Conservation (phyloP, 2,329 filamentous ascomycete species). For the Trichoderma guizhouense region DNA sequence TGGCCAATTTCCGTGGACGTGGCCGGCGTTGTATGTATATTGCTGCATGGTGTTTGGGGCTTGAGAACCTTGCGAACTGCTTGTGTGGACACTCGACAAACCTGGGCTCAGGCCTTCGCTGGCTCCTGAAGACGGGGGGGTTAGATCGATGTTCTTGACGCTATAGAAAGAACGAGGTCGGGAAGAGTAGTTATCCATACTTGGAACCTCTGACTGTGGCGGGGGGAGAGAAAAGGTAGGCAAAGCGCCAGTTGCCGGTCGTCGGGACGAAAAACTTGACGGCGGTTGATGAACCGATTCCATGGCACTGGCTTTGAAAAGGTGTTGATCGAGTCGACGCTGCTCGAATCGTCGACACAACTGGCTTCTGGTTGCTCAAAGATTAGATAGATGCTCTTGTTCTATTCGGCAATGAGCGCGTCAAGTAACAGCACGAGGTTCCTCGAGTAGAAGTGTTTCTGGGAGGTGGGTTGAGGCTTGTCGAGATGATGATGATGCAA, state of each 20-base stretch:
- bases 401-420: background rate
- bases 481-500: background rate
- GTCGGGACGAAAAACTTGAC: conserved; percentile 34
- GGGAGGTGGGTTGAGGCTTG: background rate
- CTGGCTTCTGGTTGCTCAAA: background rate
- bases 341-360: background rate
- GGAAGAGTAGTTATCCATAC: conserved; percentile 29
- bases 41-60: conserved; percentile 43
- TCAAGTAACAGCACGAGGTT: background rate
- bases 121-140: conserved; percentile 42
- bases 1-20: conserved; percentile 58
- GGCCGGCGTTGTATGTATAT: conserved; percentile 48
- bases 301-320: conserved; percentile 23
- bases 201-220: conserved; percentile 36
- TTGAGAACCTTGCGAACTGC: conserved; percentile 56
- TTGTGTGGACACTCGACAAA: conserved; percentile 59
- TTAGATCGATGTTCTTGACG: conserved; percentile 20
- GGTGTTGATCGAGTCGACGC: background rate
- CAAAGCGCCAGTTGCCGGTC: conserved; percentile 32
- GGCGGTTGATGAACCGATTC: conserved; percentile 23
- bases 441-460: background rate
- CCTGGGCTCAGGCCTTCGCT: conserved; percentile 61
- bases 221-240: conserved; percentile 37
- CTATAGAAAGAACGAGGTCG: conserved; percentile 28
- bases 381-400: background rate